Evolutionary conservation across 2,329 filamentous ascomycete species (phyloP), one percentile per base, ranked within the genome.

Genomic region (Aspergillus sergii): DNA sequence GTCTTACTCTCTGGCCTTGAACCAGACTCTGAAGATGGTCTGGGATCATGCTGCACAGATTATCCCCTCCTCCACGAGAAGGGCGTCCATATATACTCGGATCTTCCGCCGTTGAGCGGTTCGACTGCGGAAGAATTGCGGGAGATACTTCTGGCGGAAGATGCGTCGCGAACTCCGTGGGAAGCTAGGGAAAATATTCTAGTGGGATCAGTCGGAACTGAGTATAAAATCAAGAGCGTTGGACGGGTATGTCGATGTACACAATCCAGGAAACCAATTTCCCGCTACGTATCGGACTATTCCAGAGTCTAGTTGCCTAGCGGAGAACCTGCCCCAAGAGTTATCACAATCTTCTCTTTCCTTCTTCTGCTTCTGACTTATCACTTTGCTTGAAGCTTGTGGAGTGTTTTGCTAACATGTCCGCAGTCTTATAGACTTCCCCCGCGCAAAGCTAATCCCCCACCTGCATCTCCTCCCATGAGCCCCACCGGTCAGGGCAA

Each of bases 1-100:
- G 81, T 98, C 65, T 83, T 96, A 54, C 86, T 96, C 39, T 93
- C 93, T 43, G 95, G 94, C 14, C 85, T 97, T 39, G 84, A 79
- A 73, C 74, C 74, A 68, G 71, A 66, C 10, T 71, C 63, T 51
- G 80, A 78, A 71, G 74, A 72, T 57, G 72, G 74, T 6, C 41
- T 65, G n/a, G 68, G 72, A 30, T 68, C 54, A 39, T 59, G 59
- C 16, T 55, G 82, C 68, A 73, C 81, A 68, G 76, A 81, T 54
- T 82, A 84, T 68, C 80, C 80, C 54, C 83, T 83, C 58, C 82
- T 90, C 46, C 71, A 68, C 19, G 83, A 86, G 71, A 86, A 87
- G 63, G 87, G 85, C 23, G 83, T 87, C 46, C 82, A 86, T 62
- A 85, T 96, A 69, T 85, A 85, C 67, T 94, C 92, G 26, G 89